Conservation (phyloP, 2,329 filamentous ascomycete species). For the Aspergillus hiratsukae region DNA sequence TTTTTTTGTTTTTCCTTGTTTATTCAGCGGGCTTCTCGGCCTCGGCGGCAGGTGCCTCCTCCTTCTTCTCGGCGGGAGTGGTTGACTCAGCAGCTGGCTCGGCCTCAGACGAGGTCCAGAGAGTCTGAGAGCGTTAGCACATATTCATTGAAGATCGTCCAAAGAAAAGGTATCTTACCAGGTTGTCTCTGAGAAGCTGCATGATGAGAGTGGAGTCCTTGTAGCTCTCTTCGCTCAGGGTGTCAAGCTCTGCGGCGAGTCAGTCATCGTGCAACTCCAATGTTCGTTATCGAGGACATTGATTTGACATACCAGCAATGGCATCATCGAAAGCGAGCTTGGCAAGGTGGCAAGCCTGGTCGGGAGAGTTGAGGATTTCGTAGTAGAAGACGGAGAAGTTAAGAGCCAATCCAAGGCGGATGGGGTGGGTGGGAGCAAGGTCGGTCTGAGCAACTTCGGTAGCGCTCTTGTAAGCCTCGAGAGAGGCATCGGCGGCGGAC, state of each 20-base stretch:
- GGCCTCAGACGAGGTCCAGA: conserved; percentile 98
- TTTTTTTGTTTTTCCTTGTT: conserved; percentile 17
- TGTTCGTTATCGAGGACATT: background rate
- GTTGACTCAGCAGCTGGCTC: conserved; percentile 64
- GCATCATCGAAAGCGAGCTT: conserved; percentile 96
- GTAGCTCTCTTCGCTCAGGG: conserved; percentile 97
- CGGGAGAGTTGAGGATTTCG: conserved; percentile 97
- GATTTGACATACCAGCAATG: conserved; percentile 64
- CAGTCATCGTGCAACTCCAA: conserved; percentile 18
- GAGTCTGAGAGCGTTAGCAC: conserved; percentile 61
- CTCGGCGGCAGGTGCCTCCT: conserved; percentile 38
- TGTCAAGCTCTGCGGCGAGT: conserved; percentile 71
- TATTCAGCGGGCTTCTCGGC: conserved; percentile 44
- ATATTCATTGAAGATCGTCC: background rate
- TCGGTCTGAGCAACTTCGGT: conserved; percentile 87
- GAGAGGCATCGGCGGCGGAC: conserved; percentile 86
- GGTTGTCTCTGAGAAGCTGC: conserved; percentile 95
- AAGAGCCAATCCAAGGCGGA: conserved; percentile 83
- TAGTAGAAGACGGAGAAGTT: conserved; percentile 99
- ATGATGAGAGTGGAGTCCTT: conserved; percentile 98
- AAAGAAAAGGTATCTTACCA: conserved; percentile 54
- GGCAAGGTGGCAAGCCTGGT: conserved; percentile 95
- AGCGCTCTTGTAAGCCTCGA: conserved; percentile 94
- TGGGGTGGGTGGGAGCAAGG: conserved; percentile 86
- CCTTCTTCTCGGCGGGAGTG: conserved; percentile 39